Evolutionary conservation across 78 protist genomes (phyloP), one percentile per base, ranked within the genome.

Genomic region (Speleostelium caveatum): DNA sequence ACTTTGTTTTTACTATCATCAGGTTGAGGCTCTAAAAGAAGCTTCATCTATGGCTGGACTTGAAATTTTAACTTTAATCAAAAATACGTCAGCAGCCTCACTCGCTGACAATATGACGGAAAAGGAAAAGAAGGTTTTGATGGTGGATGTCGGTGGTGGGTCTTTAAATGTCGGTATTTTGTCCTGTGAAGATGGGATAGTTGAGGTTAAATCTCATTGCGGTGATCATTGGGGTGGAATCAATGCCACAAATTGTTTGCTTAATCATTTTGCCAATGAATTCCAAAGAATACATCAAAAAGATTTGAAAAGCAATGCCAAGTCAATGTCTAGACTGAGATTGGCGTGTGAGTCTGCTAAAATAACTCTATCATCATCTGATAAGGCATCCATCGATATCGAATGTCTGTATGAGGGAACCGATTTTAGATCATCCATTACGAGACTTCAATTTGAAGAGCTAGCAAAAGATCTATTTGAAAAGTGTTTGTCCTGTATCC

Each of bases 381-480:
- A 22, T 19, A n/a, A 74, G 49, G 80, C 80, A 7, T 60, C 61
- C 7, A 77, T 93, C 28, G 96, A 94, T 35, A 36, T 94, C 14
- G 96, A 89, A 22, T 59, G 75, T 10, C 51, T 94, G 42, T 1
- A 22, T 28, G 95, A 79, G 22, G 95, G 95, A 1, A 33, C 80
- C 22, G 96, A 98, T 96, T 95, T 98, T 79, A 42, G 72, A 56
- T 96, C 92, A 83, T 92, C 98, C 28, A 79, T 99, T 22, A 97
- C 99, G 55, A 96, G 99, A n/a, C 99, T 99, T 60, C 94, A 93
- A 65, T 99, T 98, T 74, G 99, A 99, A 93, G 99, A 97, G 94
- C 96, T 98, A 38, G 93, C 92, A 96, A 36, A 28, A 49, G 99
- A 98, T 73, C 97, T 98, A 49, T 98, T 98, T 99, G 19, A 71